These are phyloP conservation scores for Suillus bovinus DNA, from an alignment of 768 basidiomycete species.

Conservation along the genomic window DNA sequence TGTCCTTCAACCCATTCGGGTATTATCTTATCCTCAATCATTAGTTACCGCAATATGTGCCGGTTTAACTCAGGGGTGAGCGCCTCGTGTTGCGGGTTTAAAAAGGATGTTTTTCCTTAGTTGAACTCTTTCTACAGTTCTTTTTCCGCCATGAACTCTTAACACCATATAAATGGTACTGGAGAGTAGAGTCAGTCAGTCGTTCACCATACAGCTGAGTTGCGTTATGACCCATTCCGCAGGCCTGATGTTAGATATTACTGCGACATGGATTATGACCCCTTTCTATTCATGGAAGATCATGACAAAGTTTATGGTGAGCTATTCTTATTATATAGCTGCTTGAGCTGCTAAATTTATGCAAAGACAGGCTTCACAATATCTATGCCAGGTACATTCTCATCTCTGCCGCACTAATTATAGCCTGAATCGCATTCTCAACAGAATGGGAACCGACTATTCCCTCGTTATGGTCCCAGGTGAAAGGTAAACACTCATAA, in stretches of 20 bases:
- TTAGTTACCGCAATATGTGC: constrained; percentile 76
- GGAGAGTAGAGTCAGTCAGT: constrained; percentile 61
- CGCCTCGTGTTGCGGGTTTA: not conserved
- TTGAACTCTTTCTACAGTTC: constrained; percentile 35
- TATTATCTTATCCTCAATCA: not conserved
- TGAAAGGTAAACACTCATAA: constrained; percentile 47
- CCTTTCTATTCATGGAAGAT: constrained; percentile 58
- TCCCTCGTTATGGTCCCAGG: constrained; percentile 59
- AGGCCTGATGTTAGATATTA: constrained; percentile 55
- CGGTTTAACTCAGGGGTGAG: constrained; percentile 70
- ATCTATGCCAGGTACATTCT: constrained; percentile 40
- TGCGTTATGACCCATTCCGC: constrained; percentile 3
- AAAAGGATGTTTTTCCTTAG: not conserved
- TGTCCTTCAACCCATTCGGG: not conserved
- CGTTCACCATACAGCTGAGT: not conserved
- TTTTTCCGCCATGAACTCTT: constrained; percentile 59
- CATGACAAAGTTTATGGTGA: constrained; percentile 51
- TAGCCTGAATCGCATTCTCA: not conserved
- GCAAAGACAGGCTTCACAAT: constrained; percentile 54
- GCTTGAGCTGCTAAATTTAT: not conserved
- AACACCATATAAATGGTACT: constrained; percentile 57
- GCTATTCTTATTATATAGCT: constrained; percentile 6
- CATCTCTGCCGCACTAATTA: not conserved
- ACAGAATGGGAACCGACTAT: constrained; percentile 64
- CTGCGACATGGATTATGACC: constrained; percentile 52